These are phyloP conservation scores for Picea mariana DNA, from an alignment of 83 land plant genomes.

Conservation along the genomic window DNA sequence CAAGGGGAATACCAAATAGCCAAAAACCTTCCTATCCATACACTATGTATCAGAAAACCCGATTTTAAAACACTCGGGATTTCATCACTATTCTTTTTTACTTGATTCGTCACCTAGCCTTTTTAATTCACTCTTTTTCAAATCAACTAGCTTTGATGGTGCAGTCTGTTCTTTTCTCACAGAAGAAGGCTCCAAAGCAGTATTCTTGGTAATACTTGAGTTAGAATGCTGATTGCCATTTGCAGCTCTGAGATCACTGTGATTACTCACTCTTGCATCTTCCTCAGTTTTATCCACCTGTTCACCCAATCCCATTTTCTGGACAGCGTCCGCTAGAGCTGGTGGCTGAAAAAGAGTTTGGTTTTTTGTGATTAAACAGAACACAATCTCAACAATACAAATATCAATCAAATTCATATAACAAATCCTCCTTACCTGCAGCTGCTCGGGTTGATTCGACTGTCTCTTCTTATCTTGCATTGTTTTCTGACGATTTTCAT, in stretches of 20 bases:
- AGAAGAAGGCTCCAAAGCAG: neutral
- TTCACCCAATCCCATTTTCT: conserved; percentile 6
- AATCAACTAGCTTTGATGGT: neutral
- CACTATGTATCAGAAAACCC: neutral
- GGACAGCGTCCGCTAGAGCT: conserved; percentile 4
- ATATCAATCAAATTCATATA: neutral
- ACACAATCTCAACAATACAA: neutral
- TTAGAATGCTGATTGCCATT: neutral
- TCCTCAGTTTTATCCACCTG: neutral
- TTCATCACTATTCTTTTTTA: conserved; percentile 6
- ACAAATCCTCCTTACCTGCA: neutral
- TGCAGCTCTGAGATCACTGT: neutral
- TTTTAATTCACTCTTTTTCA: neutral
- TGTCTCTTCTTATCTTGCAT: conserved; percentile 50
- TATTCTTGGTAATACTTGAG: neutral
- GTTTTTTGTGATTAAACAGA: neutral
- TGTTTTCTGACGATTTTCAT: conserved; percentile 41
- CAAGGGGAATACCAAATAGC: neutral
- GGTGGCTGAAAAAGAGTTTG: neutral
- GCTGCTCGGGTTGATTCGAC: conserved; percentile 19
- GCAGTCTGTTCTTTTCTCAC: neutral
- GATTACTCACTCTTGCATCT: neutral
- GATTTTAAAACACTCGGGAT: conserved; percentile 15
- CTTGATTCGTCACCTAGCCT: neutral
- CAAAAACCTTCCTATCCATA: neutral